Base-by-base conservation (phyloP, 2,329 filamentous ascomycete species). In the Waltergamsia citrina region DNA sequence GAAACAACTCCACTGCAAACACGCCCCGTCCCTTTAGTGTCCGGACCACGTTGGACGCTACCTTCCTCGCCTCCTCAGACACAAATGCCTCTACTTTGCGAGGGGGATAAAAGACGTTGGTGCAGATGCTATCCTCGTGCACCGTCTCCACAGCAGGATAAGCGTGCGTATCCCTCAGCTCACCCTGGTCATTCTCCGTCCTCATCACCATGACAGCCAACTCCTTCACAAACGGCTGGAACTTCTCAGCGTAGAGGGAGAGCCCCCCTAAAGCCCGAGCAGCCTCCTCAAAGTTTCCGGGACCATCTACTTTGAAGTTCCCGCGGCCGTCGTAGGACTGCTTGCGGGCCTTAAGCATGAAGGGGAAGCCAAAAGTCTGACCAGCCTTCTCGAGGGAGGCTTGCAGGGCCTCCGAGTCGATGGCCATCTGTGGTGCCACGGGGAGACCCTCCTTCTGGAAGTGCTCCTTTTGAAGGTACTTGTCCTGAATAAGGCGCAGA, bases 1-100 rank as follows among this genome's bases (percentile, higher is more conserved):
- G 60, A 60, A 98, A 98, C 78, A 96, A 85, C 61, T 98, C 92
- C 0, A 96, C 90, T 1, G 90, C 92, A 57, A 95, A 98, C 21
- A 94, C 85, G 42, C 92, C 92, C 41, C 92, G 81, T 33, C 92
- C 92, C 64, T 79, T 78, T 35, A 98, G 81, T 33, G 76, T 81
- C 27, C 74, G 71, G 16, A 95, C 78, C 9, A 92, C 88, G 38
- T 82, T 77, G 45, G 77, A 75, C 1, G 88, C 92, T 0, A 95
- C 68, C 27, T 78, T 71, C 51, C 86, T 79, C 0, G 88, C 88
- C 47, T 73, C 63, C 43, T 74, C 57, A 40, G 74, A 72, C 25
- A 82, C 67, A 2, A 65, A 57, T 2, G 67, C 60, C 1, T 77
- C 65, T 4, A 93, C 78, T 6, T 73, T 69, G 24, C 88, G 73